These are phyloP conservation scores for Syzygium jambos DNA, from an alignment of 345 rosid genomes.

Conservation along the genomic window DNA sequence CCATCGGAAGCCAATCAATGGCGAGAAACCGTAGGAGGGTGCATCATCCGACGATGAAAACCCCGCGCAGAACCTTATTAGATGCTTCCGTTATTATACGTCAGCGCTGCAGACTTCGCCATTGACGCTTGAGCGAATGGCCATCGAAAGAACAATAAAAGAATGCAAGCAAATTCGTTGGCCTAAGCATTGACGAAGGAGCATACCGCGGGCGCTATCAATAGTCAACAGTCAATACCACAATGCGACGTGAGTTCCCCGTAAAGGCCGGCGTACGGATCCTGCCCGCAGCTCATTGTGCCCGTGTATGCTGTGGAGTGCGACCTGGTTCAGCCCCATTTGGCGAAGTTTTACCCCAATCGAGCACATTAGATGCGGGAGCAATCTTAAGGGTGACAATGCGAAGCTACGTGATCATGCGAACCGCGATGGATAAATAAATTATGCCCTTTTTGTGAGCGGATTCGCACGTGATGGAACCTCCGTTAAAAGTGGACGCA, in stretches of 20 bases:
- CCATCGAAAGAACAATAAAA: accelerated
- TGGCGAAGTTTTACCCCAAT: background rate
- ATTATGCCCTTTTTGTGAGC: background rate
- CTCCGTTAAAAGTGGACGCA: background rate
- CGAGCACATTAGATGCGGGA: background rate
- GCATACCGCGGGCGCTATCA: background rate
- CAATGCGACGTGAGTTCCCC: background rate
- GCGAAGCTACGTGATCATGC: background rate
- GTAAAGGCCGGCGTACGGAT: background rate
- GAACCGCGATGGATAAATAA: background rate
- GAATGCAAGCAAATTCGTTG: background rate
- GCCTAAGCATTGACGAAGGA: too few species aligned
- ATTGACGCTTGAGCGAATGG: background rate
- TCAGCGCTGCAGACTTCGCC: background rate
- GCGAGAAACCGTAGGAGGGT: background rate
- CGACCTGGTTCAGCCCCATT: background rate
- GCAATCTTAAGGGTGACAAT: background rate
- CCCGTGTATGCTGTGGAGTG: background rate
- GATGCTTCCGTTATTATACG: background rate
- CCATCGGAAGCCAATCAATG: background rate
- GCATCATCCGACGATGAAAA: too few species aligned
- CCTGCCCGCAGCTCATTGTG: background rate
- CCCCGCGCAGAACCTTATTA: too few species aligned
- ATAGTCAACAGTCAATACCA: background rate
- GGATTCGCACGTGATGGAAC: background rate